A percentile compares a stretch with the other conserved stretches of the same genome.
These are phyloP conservation scores for Hibiscus syriacus DNA, from an alignment of 345 rosid species.

Conservation along the genomic window DNA sequence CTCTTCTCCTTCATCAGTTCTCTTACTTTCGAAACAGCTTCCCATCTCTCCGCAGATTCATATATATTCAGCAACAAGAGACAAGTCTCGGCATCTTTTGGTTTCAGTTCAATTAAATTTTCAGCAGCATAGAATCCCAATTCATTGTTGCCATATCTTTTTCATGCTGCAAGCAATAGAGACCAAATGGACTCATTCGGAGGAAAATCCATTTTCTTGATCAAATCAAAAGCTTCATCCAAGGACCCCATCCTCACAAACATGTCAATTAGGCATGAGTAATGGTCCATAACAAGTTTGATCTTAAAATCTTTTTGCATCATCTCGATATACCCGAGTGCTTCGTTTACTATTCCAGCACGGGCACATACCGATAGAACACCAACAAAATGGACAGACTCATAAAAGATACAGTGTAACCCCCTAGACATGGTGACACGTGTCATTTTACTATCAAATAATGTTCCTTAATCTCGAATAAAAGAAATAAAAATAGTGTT, in stretches of 20 bases:
- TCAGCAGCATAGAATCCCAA: slow-evolving; percentile 40
- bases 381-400: too few species aligned
- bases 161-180: slow-evolving; percentile 39
- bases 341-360: slow-evolving; percentile 44
- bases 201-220: slow-evolving; percentile 33
- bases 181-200: slow-evolving; percentile 40
- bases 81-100: slow-evolving; percentile 25
- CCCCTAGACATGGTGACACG: too few species aligned
- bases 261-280: slow-evolving; percentile 37
- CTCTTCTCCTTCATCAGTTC: slow-evolving; percentile 28
- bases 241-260: slow-evolving; percentile 37
- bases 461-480: too few species aligned
- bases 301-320: slow-evolving; percentile 43
- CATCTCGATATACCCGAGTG: slow-evolving; percentile 37
- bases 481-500: too few species aligned
- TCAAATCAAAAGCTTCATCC: slow-evolving; percentile 39
- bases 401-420: too few species aligned
- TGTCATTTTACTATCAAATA: too few species aligned
- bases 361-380: slow-evolving; percentile 49
- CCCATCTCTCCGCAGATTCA: slow-evolving; percentile 30
- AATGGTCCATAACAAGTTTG: slow-evolving; percentile 45
- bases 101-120: slow-evolving; percentile 35
- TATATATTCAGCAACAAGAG: slow-evolving; percentile 25
- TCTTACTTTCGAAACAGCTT: slow-evolving; percentile 30
- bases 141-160: slow-evolving; percentile 28